Evolutionary conservation across 768 basidiomycete genomes (phyloP).

Genomic region (Strobilomyces echinocephalus): DNA sequence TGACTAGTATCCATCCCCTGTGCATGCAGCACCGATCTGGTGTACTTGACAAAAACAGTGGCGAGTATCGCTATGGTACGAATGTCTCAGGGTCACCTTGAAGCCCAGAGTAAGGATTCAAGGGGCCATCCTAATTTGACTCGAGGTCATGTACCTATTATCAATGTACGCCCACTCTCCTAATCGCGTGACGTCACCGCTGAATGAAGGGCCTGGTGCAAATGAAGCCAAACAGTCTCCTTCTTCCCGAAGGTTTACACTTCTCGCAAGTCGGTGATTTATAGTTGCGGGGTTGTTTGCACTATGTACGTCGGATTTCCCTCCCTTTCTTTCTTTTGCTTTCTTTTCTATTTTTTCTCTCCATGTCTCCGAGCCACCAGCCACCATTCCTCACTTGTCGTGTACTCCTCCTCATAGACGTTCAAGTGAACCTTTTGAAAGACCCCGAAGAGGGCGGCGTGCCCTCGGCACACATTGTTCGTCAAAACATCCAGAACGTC

Average conservation of each 20-base stretch:
- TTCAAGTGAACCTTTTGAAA: constrained; percentile 48
- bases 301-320: not conserved
- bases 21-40: not conserved
- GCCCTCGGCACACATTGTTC: constrained; percentile 40
- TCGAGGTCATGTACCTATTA: not conserved
- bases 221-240: constrained; percentile 5
- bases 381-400: constrained; percentile 27
- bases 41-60: not conserved
- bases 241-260: not conserved
- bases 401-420: constrained; percentile 57
- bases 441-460: constrained; percentile 49
- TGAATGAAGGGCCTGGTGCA: constrained; percentile 5
- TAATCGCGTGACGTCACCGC: constrained; percentile 23
- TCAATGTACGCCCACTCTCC: not conserved
- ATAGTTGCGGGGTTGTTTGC: constrained; percentile 8
- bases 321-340: not conserved
- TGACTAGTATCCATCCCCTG: not conserved
- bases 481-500: constrained; percentile 45
- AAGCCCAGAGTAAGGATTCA: not conserved
- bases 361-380: constrained; percentile 22
- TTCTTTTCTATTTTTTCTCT: not conserved
- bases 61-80: not conserved
- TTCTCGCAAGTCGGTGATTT: constrained; percentile 7
- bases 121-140: not conserved
- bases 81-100: not conserved